A percentile compares a stretch with the other conserved stretches of the same genome.
Evolutionary conservation across 768 basidiomycete species (phyloP).

Genomic region (Lanmaoa rubissima): DNA sequence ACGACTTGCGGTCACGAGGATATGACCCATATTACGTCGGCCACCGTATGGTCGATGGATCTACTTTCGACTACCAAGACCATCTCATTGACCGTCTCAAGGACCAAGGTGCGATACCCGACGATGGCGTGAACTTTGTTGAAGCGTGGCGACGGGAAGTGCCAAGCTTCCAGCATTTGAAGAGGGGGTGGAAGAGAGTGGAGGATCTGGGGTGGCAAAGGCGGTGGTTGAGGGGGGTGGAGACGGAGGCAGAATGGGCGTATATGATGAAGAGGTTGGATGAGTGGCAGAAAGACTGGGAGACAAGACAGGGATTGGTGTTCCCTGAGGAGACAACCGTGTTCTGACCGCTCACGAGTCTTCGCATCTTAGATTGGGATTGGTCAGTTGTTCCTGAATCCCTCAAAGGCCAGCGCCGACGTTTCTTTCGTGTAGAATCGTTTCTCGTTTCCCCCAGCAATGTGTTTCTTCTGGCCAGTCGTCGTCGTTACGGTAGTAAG

Average conservation of each 20-base stretch:
- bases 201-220: constrained; percentile 39
- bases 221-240: constrained; percentile 48
- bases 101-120: constrained; percentile 34
- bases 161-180: constrained; percentile 33
- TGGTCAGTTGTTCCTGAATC: too few relatives aligned
- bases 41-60: constrained; percentile 40
- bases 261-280: constrained; percentile 46
- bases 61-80: constrained; percentile 42
- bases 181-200: constrained; percentile 45
- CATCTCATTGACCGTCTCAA: constrained; percentile 18
- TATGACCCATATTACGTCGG: constrained; percentile 50
- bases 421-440: too few relatives aligned
- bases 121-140: constrained; percentile 45
- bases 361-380: not conserved
- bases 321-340: constrained; percentile 4
- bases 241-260: constrained; percentile 52
- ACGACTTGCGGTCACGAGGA: constrained; percentile 38
- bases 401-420: too few relatives aligned
- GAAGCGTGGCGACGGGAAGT: constrained; percentile 48
- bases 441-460: too few relatives aligned
- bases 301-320: constrained; percentile 28
- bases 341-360: constrained; percentile 3
- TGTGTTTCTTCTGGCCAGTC: too few relatives aligned
- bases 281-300: constrained; percentile 54
- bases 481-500: too few relatives aligned